These are phyloP conservation scores for Kwoniella bestiolae DNA, from an alignment of 768 basidiomycete species.

Conservation along the genomic window DNA sequence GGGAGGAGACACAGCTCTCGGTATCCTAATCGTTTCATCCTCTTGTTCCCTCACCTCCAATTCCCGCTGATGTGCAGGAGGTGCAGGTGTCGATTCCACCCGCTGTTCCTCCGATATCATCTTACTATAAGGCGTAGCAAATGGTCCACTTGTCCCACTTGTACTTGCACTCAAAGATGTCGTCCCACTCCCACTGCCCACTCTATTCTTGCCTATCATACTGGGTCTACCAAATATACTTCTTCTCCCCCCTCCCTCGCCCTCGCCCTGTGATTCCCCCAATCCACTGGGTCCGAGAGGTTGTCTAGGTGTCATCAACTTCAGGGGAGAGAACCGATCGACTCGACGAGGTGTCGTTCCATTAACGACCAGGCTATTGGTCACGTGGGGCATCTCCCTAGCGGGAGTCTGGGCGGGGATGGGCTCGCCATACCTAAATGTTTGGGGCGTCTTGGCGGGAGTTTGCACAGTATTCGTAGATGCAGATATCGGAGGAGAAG, in stretches of 20 bases:
- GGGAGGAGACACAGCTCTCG: constrained; percentile 9
- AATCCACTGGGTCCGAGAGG: constrained; percentile 24
- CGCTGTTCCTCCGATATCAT: background rate
- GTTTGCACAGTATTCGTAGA: background rate
- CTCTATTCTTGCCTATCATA: background rate
- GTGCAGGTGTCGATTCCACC: background rate
- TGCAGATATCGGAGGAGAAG: constrained; percentile 2
- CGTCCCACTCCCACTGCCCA: constrained; percentile 3
- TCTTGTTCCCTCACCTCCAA: background rate
- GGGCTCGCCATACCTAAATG: background rate
- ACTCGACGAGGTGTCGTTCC: constrained; percentile 40
- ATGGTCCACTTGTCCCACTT: background rate
- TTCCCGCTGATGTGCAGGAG: no score
- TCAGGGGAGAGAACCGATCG: constrained; percentile 38
- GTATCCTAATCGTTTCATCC: constrained; percentile 17
- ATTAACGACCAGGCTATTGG: constrained; percentile 43
- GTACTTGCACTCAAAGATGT: constrained; percentile 1
- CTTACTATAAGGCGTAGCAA: background rate
- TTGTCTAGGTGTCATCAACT: constrained; percentile 34
- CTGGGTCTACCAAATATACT: constrained; percentile 28
- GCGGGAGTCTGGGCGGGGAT: constrained; percentile 12
- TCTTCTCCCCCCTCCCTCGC: constrained; percentile 10
- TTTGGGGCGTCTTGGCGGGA: constrained; percentile 6
- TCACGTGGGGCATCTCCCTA: constrained; percentile 30
- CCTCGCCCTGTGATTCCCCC: constrained; percentile 1